A percentile compares a stretch with the other conserved stretches of the same genome.
phyloP scores from a whole-genome alignment of 164 flowering plant species.

The Umbellularia californica region DNA sequence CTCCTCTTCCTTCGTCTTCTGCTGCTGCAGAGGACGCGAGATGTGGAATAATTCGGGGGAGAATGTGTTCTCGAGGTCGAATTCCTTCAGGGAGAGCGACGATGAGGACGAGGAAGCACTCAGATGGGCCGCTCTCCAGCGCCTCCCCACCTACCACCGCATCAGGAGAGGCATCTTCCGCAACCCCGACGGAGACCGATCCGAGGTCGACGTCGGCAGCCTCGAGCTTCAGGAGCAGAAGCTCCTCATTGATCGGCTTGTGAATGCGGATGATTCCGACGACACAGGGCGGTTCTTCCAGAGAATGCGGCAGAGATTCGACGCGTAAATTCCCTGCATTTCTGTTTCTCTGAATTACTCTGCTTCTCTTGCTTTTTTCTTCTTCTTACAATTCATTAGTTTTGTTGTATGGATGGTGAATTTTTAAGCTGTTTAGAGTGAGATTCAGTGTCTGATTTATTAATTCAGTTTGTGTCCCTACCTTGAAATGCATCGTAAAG shows the following conservation, averaged over 20 bases:
- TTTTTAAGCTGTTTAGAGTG: neutral
- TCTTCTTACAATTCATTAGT: too few species aligned
- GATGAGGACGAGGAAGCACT: constrained; percentile 82
- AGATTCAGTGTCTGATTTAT: too few species aligned
- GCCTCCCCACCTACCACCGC: constrained; percentile 76
- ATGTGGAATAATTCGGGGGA: constrained; percentile 83
- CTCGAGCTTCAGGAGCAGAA: constrained; percentile 49
- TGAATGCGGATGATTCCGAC: constrained; percentile 39
- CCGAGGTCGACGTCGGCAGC: constrained; percentile 51
- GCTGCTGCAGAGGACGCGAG: neutral
- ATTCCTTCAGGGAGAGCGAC: constrained; percentile 53
- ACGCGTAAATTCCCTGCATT: constrained; percentile 41
- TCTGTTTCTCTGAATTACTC: too few species aligned
- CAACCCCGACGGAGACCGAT: constrained; percentile 52
- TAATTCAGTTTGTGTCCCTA: too few species aligned
- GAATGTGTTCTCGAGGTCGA: constrained; percentile 51
- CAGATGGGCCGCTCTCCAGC: constrained; percentile 91
- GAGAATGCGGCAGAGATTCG: constrained; percentile 70
- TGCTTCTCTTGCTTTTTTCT: neutral
- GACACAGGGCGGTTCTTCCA: constrained; percentile 60
- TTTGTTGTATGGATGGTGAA: neutral
- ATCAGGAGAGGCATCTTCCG: constrained; percentile 72
- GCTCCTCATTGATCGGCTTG: constrained; percentile 53
- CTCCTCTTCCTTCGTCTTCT: constrained; percentile 25
- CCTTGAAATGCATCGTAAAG: too few species aligned